Evolutionary conservation across 2,329 filamentous ascomycete genomes (phyloP), one percentile per base, ranked within the genome.

Genomic region (Ampelomyces quisqualis): DNA sequence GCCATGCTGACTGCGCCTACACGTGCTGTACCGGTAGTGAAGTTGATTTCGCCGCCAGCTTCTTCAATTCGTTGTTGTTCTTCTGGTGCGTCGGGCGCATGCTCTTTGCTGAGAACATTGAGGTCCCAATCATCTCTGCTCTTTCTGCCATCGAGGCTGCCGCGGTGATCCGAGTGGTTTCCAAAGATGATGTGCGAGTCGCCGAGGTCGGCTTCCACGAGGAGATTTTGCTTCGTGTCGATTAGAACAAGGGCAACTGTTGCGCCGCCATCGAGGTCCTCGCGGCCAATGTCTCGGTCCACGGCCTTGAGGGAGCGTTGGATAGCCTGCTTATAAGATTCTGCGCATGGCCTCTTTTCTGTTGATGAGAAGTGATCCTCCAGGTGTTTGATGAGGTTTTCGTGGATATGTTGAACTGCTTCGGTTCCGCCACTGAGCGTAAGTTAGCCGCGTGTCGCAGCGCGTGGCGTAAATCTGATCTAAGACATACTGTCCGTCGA

Each of bases 1-100:
- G 55, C 49, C 56, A 60, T 60, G n/a, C 44, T 54, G 14, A 60
- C 55, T 15, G 45, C 56, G n/a, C 56, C 56, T 30, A 60, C 48
- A 13, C 56, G 43, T 0, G 56, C 43, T 10, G 50, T 50, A 3
- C 56, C 56, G 4, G 56, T 55, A 21, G 40, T 39, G 14, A 52
- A 58, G 8, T 55, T 60, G 9, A 58, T 42, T 15, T 53, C 45
- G 3, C 56, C 56, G 15, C 56, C 56, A 4, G 56, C 46, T 8
- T 58, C 47, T 49, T 58, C 53, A 15, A 60, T 42, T 6, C 56
- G 44, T 13, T 48, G 47, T 37, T 51, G 52, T 34, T 60, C 56
- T 5, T 37, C 19, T 0, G 56, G 55, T 8, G 44, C 41, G 21
- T 57, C 47, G 13, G 55, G 56, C 2, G 41, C 29, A 21, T 60